Conservation (phyloP, 2,329 filamentous ascomycete genomes). For the Talaromyces rugulosus region DNA sequence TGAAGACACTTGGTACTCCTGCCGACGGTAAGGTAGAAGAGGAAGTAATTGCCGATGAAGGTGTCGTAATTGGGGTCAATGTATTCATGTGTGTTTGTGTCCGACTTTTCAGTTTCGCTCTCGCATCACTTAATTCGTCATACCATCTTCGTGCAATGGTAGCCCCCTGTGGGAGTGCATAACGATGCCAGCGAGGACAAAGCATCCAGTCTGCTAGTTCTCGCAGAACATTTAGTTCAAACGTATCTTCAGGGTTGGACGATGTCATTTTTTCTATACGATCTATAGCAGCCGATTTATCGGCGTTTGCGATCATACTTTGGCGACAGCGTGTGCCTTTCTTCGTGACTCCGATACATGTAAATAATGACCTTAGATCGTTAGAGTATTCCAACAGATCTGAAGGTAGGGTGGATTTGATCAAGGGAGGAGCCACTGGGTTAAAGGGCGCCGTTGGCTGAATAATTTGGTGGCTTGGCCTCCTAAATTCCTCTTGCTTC, state of each 20-base stretch:
- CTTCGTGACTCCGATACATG: constrained; percentile 9
- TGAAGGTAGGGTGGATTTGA: neutral
- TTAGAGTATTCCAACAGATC: constrained; percentile 3
- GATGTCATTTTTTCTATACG: constrained; percentile 8
- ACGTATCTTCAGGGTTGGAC: neutral
- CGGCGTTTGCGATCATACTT: constrained; percentile 2
- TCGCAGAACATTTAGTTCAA: constrained; percentile 8
- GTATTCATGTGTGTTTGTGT: neutral
- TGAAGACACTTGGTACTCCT: neutral
- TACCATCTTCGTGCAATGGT: constrained; percentile 11
- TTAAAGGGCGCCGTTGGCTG: neutral
- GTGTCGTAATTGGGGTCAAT: neutral
- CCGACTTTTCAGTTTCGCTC: neutral
- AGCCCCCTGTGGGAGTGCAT: constrained; percentile 3
- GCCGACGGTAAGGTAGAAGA: neutral
- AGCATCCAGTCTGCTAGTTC: constrained; percentile 13
- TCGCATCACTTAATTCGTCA: constrained; percentile 2
- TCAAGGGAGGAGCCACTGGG: neutral
- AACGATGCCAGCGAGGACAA: constrained; percentile 10
- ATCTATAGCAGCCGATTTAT: neutral
- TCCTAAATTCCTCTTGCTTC: constrained; percentile 1
- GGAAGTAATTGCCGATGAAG: neutral
- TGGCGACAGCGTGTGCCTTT: constrained; percentile 5
- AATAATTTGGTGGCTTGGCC: neutral
- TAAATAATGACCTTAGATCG: constrained; percentile 7